Base-by-base conservation (phyloP, 202 grass and related monocot genomes). In the Carex sylvatica region DNA sequence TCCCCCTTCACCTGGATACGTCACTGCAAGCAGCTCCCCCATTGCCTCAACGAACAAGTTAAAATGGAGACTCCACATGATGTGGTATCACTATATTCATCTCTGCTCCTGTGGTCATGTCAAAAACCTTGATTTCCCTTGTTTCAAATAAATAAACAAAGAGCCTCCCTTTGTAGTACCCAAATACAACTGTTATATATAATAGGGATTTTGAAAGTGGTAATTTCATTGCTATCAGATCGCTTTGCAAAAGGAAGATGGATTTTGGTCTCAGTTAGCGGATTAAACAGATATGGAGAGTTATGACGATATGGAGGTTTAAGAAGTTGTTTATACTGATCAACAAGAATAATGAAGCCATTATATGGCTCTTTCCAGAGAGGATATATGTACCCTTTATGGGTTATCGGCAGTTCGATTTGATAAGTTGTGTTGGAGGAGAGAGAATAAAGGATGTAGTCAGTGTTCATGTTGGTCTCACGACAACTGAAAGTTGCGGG, bases 371-470 rank as follows among this genome's bases (percentile, higher is more conserved):
- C 4, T 65, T 59, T n/a, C 1, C 4, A 59, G 5, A 6, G 2
- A 7, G 5, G 46, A 20, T 9, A 15, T 70, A 28, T 40, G 28
- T 35, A 35, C 65, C 5, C 35, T 70, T n/a, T 16, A 40, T 14
- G 0, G 16, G 9, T 6, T 70, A 35, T 40, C 2, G 65, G 28
- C 26, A 70, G 4, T 15, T 16, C 10, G 65, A 70, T 35, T 30
- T 6, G 26, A 6, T 28, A 9, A 12, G 65, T 70, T 16, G 56
- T 9, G 56, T 38, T 49, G 10, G 64, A 80, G 54, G 74, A 72
- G 40, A 46, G 63, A 47, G 74, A 74, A 33, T 80, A 84, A 52
- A 84, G 46, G 9, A 56, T 44, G 35, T 71, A 51, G 4, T 64
- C n/a, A 60, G 56, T 22, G 5, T 58, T 20, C 19, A 8, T 60